Base-by-base conservation (phyloP, 371 early-diverging fungal genomes). In the Mucor piriformis region DNA sequence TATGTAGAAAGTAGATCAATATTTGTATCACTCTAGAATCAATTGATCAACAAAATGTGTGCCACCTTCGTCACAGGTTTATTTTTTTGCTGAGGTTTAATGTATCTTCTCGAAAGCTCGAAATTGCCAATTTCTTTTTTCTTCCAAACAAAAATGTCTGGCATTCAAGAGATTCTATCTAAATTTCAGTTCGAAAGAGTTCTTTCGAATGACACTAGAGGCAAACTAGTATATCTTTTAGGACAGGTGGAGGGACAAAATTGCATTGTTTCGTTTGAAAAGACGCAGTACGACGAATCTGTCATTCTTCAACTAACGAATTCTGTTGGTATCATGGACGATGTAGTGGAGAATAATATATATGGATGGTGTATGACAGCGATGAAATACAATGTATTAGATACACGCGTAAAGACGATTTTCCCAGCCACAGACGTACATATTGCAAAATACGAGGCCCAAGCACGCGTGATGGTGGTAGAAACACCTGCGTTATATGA, bases 401-500 rank as follows among this genome's bases (percentile, higher is more conserved):
- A 87, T 47, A 71, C 84, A 21, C 83, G 81, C 32, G 71, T 85
- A 54, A 83, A 82, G 12, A 51, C 75, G 6, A 86, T 88, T 15
- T 83, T 63, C 49, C 89, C 89, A n/a, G 89, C 86, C 0, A 86
- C 89, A 0, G 80, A 82, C 25, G 55, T 82, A 61, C 93, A 92
- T 68, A 87, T 92, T 43, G 66, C 69, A 37, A 93, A 93, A 68
- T 88, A 92, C 64, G 82, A 86, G 51, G 76, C 72, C 5, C 91
- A 91, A 54, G 55, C 76, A 32, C 83, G 86, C 20, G 64, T 64
- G 16, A 73, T 86, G 69, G 61, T 86, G 29, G 59, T 72, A 0
- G 88, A 88, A 61, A 88, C 88, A 2, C 82, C 87, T 4, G 58
- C 64, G 16, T 47, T 81, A 16, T 89, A 88, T 61, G 47, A 72